Percentiles rank a stretch among this genome's conserved stretches.
Evolutionary conservation across 2,329 filamentous ascomycete genomes (phyloP).

Genomic region (Colletotrichum kahawae): DNA sequence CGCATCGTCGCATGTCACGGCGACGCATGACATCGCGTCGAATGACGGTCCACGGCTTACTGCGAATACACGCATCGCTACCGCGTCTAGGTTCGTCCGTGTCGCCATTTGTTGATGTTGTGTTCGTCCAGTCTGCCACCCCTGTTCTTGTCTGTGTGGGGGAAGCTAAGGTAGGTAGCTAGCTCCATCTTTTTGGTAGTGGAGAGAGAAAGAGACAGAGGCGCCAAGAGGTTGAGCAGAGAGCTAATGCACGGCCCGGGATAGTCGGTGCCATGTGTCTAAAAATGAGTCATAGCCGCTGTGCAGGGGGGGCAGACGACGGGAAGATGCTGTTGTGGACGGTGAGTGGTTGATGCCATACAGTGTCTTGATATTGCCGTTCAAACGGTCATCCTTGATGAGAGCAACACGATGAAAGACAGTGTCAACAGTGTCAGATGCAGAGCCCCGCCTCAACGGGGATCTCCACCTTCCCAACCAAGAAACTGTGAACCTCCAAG

Average conservation of each 20-base stretch:
- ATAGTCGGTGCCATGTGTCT: conserved; percentile 31
- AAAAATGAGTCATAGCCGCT: conserved; percentile 37
- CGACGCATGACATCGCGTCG: conserved; percentile 22
- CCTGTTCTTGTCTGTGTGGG: not conserved
- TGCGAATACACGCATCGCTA: not conserved
- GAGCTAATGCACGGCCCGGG: conserved; percentile 10
- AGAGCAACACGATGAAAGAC: not conserved
- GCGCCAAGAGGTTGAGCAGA: not conserved
- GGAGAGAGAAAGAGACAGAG: not conserved
- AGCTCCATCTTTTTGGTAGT: not conserved
- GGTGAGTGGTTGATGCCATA: conserved; percentile 8
- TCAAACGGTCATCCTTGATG: not conserved
- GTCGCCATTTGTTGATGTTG: conserved; percentile 11
- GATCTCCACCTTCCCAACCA: not conserved
- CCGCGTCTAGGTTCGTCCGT: not conserved
- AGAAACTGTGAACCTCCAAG: not conserved
- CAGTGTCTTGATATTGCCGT: not conserved
- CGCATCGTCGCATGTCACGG: conserved; percentile 2
- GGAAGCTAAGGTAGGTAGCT: not conserved
- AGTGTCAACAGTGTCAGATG: not conserved
- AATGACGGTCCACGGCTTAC: not conserved
- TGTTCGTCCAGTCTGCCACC: not conserved
- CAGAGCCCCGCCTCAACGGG: not conserved
- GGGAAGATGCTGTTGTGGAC: conserved; percentile 6
- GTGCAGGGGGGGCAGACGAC: not conserved